Percentiles rank a stretch among this genome's conserved stretches.
Conservation (phyloP, 345 rosid genomes). For the Limnanthes douglasii region DNA sequence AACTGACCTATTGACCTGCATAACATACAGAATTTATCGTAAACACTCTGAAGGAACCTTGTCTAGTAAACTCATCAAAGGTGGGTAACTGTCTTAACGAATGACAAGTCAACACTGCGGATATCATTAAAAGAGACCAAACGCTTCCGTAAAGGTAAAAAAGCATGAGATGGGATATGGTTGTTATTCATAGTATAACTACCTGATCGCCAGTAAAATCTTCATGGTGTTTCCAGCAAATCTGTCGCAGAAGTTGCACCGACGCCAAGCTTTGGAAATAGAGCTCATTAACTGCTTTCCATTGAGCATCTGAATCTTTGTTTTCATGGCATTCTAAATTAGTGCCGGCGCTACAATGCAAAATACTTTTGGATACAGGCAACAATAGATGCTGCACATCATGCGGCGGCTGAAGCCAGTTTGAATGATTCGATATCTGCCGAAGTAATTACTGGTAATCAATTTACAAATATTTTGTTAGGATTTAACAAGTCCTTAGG, state of each 20-base stretch:
- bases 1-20: conserved; percentile 48
- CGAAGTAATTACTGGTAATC: conserved; percentile 10
- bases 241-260: conserved; percentile 44
- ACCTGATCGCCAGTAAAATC: conserved; percentile 84
- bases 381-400: conserved; percentile 45
- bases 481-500: too few relatives aligned
- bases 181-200: too few relatives aligned
- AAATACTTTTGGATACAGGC: conserved; percentile 18
- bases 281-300: conserved; percentile 53
- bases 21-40: conserved; percentile 9
- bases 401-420: conserved; percentile 55
- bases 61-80: too few relatives aligned
- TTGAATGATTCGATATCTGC: conserved; percentile 40
- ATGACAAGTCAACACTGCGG: too few relatives aligned
- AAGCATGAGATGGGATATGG: neutral
- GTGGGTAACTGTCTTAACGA: too few relatives aligned
- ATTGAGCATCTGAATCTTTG: conserved; percentile 20
- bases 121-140: too few relatives aligned
- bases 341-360: conserved; percentile 12
- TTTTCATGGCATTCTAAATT: conserved; percentile 8
- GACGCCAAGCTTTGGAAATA: conserved; percentile 80
- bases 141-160: too few relatives aligned
- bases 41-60: conserved; percentile 1
- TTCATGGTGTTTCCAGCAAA: conserved; percentile 47
- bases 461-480: too few relatives aligned